Evolutionary conservation across 768 basidiomycete genomes (phyloP).

Genomic region (Postia placenta): DNA sequence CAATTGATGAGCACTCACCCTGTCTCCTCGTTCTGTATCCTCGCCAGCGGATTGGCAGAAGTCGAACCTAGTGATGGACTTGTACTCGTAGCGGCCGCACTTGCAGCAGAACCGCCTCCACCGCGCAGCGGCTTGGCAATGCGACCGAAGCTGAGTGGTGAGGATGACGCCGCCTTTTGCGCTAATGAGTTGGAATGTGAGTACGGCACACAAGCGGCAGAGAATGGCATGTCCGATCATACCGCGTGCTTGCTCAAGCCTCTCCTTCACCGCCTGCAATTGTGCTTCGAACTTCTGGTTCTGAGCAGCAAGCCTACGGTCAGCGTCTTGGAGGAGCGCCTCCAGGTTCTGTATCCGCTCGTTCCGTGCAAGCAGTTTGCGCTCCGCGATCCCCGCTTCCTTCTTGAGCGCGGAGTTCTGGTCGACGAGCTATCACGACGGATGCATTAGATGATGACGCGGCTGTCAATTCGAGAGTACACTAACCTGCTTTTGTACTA

Average conservation of each 20-base stretch:
- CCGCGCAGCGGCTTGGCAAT: conserved; percentile 97
- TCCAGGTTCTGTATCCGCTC: conserved; percentile 98
- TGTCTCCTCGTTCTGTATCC: conserved; percentile 77
- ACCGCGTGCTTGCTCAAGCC: conserved; percentile 92
- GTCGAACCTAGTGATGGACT: conserved; percentile 36
- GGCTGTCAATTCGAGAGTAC: background rate
- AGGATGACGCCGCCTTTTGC: conserved; percentile 68
- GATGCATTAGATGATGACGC: conserved; percentile 2
- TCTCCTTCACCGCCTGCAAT: conserved; percentile 85
- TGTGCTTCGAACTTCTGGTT: conserved; percentile 96
- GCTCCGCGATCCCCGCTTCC: conserved; percentile 94
- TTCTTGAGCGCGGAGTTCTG: conserved; percentile 97
- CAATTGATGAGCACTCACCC: conserved; percentile 28
- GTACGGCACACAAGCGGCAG: conserved; percentile 6
- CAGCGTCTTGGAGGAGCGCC: conserved; percentile 86
- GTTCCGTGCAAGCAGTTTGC: conserved; percentile 92
- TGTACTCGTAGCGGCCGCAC: conserved; percentile 34
- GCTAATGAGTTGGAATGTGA: conserved; percentile 37
- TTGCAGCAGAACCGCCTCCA: conserved; percentile 63
- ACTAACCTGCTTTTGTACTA: conserved; percentile 93
- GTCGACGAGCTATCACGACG: conserved; percentile 79
- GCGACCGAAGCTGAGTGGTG: conserved; percentile 80
- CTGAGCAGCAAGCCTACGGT: conserved; percentile 85
- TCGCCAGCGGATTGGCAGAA: conserved; percentile 56
- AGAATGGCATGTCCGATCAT: conserved; percentile 22